Conservation (phyloP, 2,329 filamentous ascomycete species). For the Fusarium siculi region DNA sequence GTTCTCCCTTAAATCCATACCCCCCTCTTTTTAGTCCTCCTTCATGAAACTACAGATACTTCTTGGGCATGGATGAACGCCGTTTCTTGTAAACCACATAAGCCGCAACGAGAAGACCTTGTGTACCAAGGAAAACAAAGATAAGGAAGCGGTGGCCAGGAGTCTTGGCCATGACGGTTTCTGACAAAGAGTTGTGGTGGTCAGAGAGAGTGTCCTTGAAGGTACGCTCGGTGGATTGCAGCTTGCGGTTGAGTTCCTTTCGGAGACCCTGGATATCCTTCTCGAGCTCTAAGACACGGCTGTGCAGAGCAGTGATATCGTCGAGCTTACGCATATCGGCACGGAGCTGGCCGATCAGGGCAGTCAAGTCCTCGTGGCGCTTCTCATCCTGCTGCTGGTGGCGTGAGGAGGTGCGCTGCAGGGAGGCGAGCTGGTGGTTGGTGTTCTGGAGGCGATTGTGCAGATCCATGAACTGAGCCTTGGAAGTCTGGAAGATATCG, state of each 20-base stretch:
- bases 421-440: constrained; percentile 72
- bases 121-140: constrained; percentile 77
- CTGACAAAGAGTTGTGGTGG: constrained; percentile 61
- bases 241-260: constrained; percentile 61
- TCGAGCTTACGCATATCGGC: constrained; percentile 59
- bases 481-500: constrained; percentile 60
- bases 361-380: constrained; percentile 65
- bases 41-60: constrained; percentile 73
- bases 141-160: constrained; percentile 67
- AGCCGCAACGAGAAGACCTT: constrained; percentile 73
- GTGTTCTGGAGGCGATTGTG: constrained; percentile 83
- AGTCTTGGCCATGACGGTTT: constrained; percentile 59
- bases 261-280: constrained; percentile 67
- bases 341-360: constrained; percentile 60
- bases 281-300: constrained; percentile 64
- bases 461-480: constrained; percentile 81
- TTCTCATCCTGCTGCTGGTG: constrained; percentile 63
- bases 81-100: constrained; percentile 86
- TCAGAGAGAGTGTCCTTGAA: constrained; percentile 63
- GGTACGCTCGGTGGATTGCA: constrained; percentile 61
- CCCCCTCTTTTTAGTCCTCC: constrained; percentile 15
- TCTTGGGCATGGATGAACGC: constrained; percentile 83
- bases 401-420: constrained; percentile 67
- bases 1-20: neutral
- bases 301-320: constrained; percentile 55